Percentiles rank a stretch among this genome's conserved stretches.
Conservation (phyloP, 2,329 filamentous ascomycete genomes). For the Neofusicoccum ribis region DNA sequence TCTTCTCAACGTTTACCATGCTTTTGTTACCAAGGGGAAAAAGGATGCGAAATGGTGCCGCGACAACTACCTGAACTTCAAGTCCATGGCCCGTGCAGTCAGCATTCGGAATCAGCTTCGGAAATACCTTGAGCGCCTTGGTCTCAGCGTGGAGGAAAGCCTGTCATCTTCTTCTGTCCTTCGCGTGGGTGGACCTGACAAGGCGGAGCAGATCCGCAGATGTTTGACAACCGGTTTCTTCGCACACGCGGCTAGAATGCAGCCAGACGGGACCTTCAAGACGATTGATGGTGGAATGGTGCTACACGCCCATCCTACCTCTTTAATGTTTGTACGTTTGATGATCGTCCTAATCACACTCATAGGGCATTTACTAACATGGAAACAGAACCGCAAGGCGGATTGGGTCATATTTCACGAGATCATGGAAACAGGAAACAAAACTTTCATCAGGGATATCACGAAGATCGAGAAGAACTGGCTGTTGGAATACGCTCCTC, state of each 20-base stretch:
- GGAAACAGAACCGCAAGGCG: conserved; percentile 73
- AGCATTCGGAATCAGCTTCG: conserved; percentile 85
- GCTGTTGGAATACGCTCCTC: conserved; percentile 83
- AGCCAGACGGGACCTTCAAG: conserved; percentile 84
- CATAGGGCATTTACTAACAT: background rate
- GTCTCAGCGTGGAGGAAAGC: conserved; percentile 67
- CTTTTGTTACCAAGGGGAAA: conserved; percentile 78
- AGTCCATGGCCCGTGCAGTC: conserved; percentile 76
- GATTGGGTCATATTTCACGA: conserved; percentile 97
- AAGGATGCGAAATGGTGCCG: conserved; percentile 86
- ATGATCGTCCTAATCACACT: background rate
- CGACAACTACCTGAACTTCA: conserved; percentile 84
- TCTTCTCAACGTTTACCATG: conserved; percentile 87
- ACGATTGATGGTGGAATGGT: conserved; percentile 78
- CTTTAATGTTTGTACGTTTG: conserved; percentile 74
- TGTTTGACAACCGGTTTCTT: conserved; percentile 92
- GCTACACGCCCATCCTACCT: conserved; percentile 86
- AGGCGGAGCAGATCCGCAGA: conserved; percentile 73
- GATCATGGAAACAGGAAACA: conserved; percentile 82
- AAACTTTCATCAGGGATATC: conserved; percentile 87
- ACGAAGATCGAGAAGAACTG: conserved; percentile 94
- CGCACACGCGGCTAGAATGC: conserved; percentile 90
- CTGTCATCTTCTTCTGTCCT: conserved; percentile 43
- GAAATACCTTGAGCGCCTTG: conserved; percentile 83
- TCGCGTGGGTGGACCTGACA: conserved; percentile 46